Percentiles rank a stretch among this genome's conserved stretches.
Conservation (phyloP, 1,284 basidiomycete species). For the Earliella scabrosa region DNA sequence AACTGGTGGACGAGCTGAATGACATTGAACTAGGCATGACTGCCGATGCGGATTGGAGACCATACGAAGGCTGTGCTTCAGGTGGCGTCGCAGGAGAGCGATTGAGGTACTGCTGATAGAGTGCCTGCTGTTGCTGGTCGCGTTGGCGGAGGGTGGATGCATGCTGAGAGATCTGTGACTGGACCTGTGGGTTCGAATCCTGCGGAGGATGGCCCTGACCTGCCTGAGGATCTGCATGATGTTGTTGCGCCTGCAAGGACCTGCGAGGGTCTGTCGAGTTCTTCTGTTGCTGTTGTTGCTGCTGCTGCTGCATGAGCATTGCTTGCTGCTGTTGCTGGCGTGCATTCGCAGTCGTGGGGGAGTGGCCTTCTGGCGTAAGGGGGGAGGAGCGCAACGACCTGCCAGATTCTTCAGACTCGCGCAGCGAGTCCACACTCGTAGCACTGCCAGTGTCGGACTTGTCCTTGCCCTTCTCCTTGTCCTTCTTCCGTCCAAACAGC, state of each 20-base stretch:
- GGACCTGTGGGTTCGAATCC: conserved; percentile 12
- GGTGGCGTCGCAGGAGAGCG: conserved; percentile 78
- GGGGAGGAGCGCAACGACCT: conserved; percentile 44
- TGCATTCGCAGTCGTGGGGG: conserved; percentile 51
- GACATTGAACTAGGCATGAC: conserved; percentile 51
- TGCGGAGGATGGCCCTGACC: conserved; percentile 15
- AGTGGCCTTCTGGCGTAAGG: conserved; percentile 27
- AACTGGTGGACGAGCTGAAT: conserved; percentile 42
- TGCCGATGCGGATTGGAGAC: conserved; percentile 65
- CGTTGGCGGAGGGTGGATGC: conserved; percentile 79
- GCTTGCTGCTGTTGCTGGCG: conserved; percentile 57
- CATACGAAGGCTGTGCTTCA: conserved; percentile 72
- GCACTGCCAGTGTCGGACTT: conserved; percentile 45
- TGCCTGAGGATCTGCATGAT: conserved; percentile 27
- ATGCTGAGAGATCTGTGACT: conserved; percentile 42
- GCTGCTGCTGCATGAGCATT: conserved; percentile 31
- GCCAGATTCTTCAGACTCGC: conserved; percentile 59
- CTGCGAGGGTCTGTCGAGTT: conserved; percentile 40
- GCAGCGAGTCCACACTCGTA: conserved; percentile 33
- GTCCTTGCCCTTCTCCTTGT: conserved; percentile 75
- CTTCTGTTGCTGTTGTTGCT: too few species aligned
- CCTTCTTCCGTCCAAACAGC: conserved; percentile 77
- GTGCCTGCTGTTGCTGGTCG: conserved; percentile 87
- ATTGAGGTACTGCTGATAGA: conserved; percentile 89
- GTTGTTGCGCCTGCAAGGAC: conserved; percentile 27